These are phyloP conservation scores for Cnidoscolus chayamansa DNA, from an alignment of 441 rosid species.

Conservation along the genomic window DNA sequence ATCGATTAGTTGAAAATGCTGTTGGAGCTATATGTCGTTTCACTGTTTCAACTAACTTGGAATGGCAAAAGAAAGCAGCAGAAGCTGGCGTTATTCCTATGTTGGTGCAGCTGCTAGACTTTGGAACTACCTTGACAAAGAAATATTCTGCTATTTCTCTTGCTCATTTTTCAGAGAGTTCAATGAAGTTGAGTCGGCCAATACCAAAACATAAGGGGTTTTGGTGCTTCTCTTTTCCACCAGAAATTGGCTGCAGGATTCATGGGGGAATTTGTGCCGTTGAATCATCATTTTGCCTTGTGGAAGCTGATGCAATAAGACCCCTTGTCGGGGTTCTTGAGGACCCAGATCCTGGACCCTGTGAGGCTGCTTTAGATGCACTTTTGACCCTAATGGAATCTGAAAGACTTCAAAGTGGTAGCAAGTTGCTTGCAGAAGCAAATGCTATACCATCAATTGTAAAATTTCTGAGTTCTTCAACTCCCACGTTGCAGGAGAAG, in stretches of 20 bases:
- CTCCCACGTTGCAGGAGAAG: conserved; percentile 48
- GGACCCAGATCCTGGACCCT: conserved; percentile 42
- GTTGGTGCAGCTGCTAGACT: conserved; percentile 44
- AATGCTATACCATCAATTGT: conserved; percentile 49
- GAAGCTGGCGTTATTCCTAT: conserved; percentile 49
- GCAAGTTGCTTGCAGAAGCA: conserved; percentile 54
- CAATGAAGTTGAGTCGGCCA: conserved; percentile 35
- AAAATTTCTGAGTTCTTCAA: conserved; percentile 48
- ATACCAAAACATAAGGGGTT: conserved; percentile 39
- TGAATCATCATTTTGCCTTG: conserved; percentile 59
- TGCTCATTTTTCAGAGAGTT: conserved; percentile 45
- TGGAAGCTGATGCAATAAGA: conserved; percentile 52
- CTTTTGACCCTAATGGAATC: conserved; percentile 53
- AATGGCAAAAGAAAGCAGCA: conserved; percentile 53
- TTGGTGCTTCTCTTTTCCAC: conserved; percentile 54
- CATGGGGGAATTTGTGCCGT: conserved; percentile 55
- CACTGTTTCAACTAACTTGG: conserved; percentile 36
- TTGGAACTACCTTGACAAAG: conserved; percentile 45
- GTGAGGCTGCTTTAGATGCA: conserved; percentile 61
- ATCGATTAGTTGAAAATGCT: conserved; percentile 44
- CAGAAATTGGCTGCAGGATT: conserved; percentile 37
- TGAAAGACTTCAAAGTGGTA: conserved; percentile 48
- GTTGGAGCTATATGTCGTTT: conserved; percentile 50
- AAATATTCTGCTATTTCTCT: conserved; percentile 48
- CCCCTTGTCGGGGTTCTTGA: conserved; percentile 50